phyloP scores from a whole-genome alignment of 345 rosid genomes.

The Dovyalis caffra region DNA sequence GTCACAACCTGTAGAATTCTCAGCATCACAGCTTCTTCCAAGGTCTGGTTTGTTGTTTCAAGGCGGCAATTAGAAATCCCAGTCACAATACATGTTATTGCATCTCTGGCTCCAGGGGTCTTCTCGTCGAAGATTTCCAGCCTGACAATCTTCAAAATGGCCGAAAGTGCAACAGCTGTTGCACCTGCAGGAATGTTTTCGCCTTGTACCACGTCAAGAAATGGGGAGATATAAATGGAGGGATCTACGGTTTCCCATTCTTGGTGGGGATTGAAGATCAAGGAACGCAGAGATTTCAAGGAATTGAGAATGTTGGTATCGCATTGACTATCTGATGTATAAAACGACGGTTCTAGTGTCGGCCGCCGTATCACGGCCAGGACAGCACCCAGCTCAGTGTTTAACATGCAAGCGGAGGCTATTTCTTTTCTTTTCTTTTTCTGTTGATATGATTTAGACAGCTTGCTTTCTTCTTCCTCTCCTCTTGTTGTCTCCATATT shows the following conservation, averaged over 20 bases:
- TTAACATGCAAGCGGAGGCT: conserved; percentile 83
- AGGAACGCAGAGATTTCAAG: conserved; percentile 67
- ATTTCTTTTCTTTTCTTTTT: conserved; percentile 52
- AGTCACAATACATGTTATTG: conserved; percentile 46
- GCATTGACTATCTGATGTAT: conserved; percentile 48
- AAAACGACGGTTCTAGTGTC: conserved; percentile 29
- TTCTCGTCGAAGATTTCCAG: conserved; percentile 69
- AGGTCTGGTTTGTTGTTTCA: conserved; percentile 56
- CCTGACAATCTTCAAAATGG: conserved; percentile 62
- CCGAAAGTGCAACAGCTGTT: conserved; percentile 61
- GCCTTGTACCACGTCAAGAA: conserved; percentile 77
- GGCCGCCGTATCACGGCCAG: conserved; percentile 81
- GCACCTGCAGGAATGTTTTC: conserved; percentile 78
- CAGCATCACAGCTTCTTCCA: conserved; percentile 84
- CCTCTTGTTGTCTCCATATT: conserved; percentile 1
- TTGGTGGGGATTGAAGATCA: conserved; percentile 89
- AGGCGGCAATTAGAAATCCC: conserved; percentile 81
- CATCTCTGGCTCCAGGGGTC: conserved; percentile 73
- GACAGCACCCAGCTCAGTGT: conserved; percentile 86
- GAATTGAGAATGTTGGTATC: conserved; percentile 63
- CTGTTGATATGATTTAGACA: conserved; percentile 9
- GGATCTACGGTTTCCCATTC: conserved; percentile 84
- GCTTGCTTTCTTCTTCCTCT: conserved; percentile 25
- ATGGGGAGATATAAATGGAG: conserved; percentile 70
- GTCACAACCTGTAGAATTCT: conserved; percentile 71